These are phyloP conservation scores for Annulohypoxylon truncatum DNA, from an alignment of 2,329 filamentous ascomycete species.

Conservation along the genomic window DNA sequence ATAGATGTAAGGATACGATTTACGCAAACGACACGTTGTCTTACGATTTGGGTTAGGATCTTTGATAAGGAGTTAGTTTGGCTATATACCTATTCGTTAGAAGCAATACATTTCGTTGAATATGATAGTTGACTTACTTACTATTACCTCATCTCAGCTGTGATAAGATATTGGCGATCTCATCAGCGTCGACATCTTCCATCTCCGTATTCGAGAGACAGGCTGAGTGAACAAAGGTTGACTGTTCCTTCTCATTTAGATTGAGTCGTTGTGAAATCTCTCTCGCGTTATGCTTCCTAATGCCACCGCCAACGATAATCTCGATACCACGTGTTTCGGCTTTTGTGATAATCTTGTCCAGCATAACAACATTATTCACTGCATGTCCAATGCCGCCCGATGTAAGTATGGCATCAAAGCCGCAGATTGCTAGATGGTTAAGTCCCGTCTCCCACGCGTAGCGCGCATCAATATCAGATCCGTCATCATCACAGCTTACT, in stretches of 20 bases:
- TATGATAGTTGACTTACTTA: neutral
- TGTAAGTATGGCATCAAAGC: conserved; percentile 65
- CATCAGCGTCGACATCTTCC: conserved; percentile 44
- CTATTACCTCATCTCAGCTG: conserved; percentile 24
- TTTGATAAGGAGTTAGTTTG: neutral
- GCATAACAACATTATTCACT: conserved; percentile 52
- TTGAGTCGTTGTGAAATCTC: conserved; percentile 43
- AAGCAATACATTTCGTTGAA: neutral
- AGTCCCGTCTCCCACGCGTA: conserved; percentile 48
- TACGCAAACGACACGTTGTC: neutral
- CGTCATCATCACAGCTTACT: conserved; percentile 43
- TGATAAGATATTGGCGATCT: conserved; percentile 46
- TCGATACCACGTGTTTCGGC: conserved; percentile 52
- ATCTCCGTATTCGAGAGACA: conserved; percentile 49
- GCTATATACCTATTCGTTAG: neutral
- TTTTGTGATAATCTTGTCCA: conserved; percentile 53
- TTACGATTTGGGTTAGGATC: neutral
- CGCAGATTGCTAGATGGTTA: conserved; percentile 53
- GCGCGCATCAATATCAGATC: conserved; percentile 1
- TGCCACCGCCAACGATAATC: conserved; percentile 65
- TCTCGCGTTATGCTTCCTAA: conserved; percentile 57
- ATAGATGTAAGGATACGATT: neutral
- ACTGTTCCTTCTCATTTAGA: conserved; percentile 43
- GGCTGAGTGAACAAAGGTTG: conserved; percentile 62
- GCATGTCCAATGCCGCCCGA: conserved; percentile 61